A percentile compares a stretch with the other conserved stretches of the same genome.
These are phyloP conservation scores for Fraxinus dipetala DNA, from an alignment of 305 asterid genomes.

Conservation along the genomic window DNA sequence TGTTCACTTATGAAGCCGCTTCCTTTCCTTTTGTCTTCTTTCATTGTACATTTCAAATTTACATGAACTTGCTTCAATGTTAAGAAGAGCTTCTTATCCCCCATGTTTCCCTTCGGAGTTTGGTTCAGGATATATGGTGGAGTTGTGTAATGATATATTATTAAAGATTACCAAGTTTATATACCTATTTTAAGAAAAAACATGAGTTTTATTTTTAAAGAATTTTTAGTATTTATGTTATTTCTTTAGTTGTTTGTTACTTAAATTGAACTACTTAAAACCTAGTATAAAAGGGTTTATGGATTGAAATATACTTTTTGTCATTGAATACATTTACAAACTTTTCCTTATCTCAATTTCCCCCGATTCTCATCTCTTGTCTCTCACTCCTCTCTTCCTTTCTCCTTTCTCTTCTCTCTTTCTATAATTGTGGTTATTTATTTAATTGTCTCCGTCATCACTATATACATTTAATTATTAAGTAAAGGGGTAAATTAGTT, in stretches of 20 bases:
- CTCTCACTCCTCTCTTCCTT: not conserved
- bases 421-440: not conserved
- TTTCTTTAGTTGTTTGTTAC: not conserved
- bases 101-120: not conserved
- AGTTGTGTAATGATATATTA: not conserved
- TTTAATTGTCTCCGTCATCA: not conserved
- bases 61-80: not conserved
- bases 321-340: not conserved
- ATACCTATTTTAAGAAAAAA: not conserved
- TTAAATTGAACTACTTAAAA: not conserved
- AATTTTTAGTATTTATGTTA: not conserved
- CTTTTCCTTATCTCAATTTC: not conserved
- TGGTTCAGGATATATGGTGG: not conserved
- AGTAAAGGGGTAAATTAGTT: not conserved
- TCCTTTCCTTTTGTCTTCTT: not conserved
- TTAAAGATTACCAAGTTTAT: not conserved
- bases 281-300: not conserved
- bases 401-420: not conserved
- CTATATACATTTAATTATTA: not conserved
- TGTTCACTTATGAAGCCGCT: not conserved
- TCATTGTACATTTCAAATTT: not conserved
- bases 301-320: not conserved
- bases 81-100: not conserved
- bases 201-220: not conserved
- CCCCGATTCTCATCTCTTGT: not conserved